Evolutionary conservation across 176 grass and related monocot species (phyloP), one percentile per base, ranked within the genome.

Genomic region (Musa acuminata): DNA sequence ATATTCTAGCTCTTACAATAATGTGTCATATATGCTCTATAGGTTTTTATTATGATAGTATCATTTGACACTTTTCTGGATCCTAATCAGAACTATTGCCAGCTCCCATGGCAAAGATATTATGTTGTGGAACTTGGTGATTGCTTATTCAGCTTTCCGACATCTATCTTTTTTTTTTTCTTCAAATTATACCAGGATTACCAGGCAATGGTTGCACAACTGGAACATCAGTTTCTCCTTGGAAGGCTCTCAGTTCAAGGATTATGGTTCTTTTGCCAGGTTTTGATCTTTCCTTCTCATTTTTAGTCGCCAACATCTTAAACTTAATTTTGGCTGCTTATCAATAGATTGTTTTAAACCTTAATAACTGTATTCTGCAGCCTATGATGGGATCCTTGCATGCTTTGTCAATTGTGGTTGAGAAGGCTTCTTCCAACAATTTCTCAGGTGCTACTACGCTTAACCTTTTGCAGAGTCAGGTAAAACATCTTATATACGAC

Each of bases 191-290:
- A 78, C 67, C 83, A 99, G 90, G 95, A 99, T 87, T 99, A 99
- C 72, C 88, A 99, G 66, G 95, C 88, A 53, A 99, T 99, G 90
- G 88, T 94, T 87, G 95, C 90, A 83, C 90, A 99, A 83, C 82
- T 99, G 49, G 95, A 99, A 70, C 90, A 91, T 57, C 90, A 99
- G 58, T 94, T 99, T 64, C 86, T 82, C 74, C 82, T 91, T 77
- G 90, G 90, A 71, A 98, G 85, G 76, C 84, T 99, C 50, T 99
- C 86, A 78, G 85, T 90, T 83, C 90, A 94, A 82, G 86, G 88
- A 72, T 78, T 98, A 57, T 98, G 95, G 88, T 98, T 94, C 72
- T 99, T 85, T 81, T 94, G 90, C 83, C 86, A 99, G 84, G 95
- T 99, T 76, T n/a, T 76, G 23, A n/a, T 80, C 69, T 27, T 24